These are phyloP conservation scores for Tephrocybe sp. DNA, from an alignment of 768 basidiomycete genomes.

Conservation along the genomic window DNA sequence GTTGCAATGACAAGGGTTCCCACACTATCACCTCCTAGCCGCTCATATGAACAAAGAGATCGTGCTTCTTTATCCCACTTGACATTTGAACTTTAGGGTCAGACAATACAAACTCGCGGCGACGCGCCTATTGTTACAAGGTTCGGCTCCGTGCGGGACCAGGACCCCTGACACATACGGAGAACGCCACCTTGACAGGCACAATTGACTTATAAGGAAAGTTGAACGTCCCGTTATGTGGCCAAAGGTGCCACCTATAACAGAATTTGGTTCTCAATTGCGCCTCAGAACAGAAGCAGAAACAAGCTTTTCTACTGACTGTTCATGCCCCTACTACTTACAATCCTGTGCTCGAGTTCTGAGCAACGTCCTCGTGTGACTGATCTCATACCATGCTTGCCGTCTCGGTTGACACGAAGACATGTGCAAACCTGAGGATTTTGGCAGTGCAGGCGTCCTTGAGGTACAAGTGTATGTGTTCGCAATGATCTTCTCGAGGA, in stretches of 20 bases:
- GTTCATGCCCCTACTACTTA: not conserved
- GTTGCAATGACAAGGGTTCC: constrained; percentile 3
- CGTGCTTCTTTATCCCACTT: constrained; percentile 16
- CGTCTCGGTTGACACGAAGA: not conserved
- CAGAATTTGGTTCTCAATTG: not conserved
- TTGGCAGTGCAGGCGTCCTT: not conserved
- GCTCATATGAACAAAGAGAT: constrained; percentile 23
- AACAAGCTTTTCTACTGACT: too few relatives aligned
- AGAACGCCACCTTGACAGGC: constrained; percentile 13
- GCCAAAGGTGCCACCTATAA: not conserved
- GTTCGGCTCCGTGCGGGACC: constrained; percentile 3
- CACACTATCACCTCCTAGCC: constrained; percentile 17
- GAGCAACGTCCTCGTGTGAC: not conserved
- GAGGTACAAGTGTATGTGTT: not conserved
- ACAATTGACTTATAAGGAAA: constrained; percentile 11
- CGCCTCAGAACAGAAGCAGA: not conserved
- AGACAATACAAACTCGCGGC: constrained; percentile 28
- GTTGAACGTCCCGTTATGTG: constrained; percentile 11
- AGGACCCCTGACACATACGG: constrained; percentile 25
- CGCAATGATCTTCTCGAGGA: not conserved
- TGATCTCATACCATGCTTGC: not conserved
- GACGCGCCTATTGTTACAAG: constrained; percentile 48
- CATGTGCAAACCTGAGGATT: not conserved
- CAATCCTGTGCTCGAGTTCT: not conserved
- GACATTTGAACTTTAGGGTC: not conserved